Evolutionary conservation across 2,329 filamentous ascomycete genomes (phyloP).

Genomic region (Capronia epimyces): DNA sequence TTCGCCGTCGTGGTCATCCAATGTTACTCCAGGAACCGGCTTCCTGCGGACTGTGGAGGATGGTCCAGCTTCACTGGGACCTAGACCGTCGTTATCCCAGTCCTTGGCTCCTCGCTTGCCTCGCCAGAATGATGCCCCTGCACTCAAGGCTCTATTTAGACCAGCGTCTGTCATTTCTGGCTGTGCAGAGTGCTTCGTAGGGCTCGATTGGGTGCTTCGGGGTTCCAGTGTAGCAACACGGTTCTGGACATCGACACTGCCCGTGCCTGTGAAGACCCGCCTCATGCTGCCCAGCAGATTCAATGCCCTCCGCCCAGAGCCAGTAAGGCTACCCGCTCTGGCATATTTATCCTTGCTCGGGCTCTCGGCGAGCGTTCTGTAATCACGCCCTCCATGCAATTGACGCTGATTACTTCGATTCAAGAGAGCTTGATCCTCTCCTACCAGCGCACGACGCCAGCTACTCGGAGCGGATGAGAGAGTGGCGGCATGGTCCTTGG

Average conservation of each 20-base stretch:
- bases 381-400: conserved; percentile 13
- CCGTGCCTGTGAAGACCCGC: conserved; percentile 53
- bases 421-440: conserved; percentile 22
- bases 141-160: conserved; percentile 45
- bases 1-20: conserved; percentile 20
- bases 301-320: conserved; percentile 55
- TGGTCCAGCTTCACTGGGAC: conserved; percentile 28
- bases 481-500: conserved; percentile 13
- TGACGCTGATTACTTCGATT: conserved; percentile 17
- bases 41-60: conserved; percentile 36
- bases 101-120: conserved; percentile 49
- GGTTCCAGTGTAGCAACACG: conserved; percentile 20
- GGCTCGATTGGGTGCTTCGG: conserved; percentile 19
- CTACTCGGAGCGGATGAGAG: conserved; percentile 20
- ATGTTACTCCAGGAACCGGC: conserved; percentile 25
- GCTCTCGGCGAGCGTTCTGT: conserved; percentile 21
- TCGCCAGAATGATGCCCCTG: conserved; percentile 45
- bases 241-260: conserved; percentile 31
- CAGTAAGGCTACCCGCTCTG: conserved; percentile 50
- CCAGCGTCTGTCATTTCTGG: conserved; percentile 25
- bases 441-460: conserved; percentile 9
- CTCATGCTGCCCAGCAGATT: conserved; percentile 65
- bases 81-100: conserved; percentile 41
- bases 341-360: conserved; percentile 32
- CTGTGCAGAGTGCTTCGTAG: conserved; percentile 17